Base-by-base conservation (phyloP, 371 early-diverging fungal species). In the Syncephalastrum racemosum region DNA sequence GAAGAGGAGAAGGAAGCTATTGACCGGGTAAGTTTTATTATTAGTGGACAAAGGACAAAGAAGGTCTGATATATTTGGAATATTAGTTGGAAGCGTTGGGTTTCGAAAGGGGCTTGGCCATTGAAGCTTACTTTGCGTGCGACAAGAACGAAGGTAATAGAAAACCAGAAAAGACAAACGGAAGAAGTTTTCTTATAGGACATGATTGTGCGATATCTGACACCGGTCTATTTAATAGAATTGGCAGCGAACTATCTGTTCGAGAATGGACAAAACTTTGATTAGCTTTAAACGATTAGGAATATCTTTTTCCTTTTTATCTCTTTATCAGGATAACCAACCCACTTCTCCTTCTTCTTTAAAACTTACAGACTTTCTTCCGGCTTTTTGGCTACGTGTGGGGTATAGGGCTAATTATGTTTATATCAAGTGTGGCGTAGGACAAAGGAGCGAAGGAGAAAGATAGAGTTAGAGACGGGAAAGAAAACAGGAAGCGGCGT, bases 121-220 rank as follows among this genome's bases (percentile, higher is more conserved):
- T 95, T 58, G 94, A 96, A 77, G 98, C 97, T 23, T 98, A 84
- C 75, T 84, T 98, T 68, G 95, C 95, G 10, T 98, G 98, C 68
- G 98, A 98, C 61, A 95, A 94, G 73, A 93, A 97, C 73, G 98
- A 98, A 82, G 78, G 78, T 75, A 72, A 42, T 2, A 8, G 36
- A 31, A 31, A 10, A 5, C 10, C 2, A 8, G 12, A 31, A 31
- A 31, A 31, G 5, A 25, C 2, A 25, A 36, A 16, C 27, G 20
- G 13, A 16, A 27, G 31, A 46, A 10, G 20, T 10, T 16, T 8
- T 4, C 4, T 18, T 20, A 20, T 27, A 45, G 47, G 40, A 48
- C 27, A 50, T 27, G 15, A 31, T 25, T 52, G 14, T 25, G 6
- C 41, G 42, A 59, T 18, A 23, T 15, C 22, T 23, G 22, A 44